phyloP scores from a whole-genome alignment of 2,329 filamentous ascomycete species.

The Exophiala bonariae region DNA sequence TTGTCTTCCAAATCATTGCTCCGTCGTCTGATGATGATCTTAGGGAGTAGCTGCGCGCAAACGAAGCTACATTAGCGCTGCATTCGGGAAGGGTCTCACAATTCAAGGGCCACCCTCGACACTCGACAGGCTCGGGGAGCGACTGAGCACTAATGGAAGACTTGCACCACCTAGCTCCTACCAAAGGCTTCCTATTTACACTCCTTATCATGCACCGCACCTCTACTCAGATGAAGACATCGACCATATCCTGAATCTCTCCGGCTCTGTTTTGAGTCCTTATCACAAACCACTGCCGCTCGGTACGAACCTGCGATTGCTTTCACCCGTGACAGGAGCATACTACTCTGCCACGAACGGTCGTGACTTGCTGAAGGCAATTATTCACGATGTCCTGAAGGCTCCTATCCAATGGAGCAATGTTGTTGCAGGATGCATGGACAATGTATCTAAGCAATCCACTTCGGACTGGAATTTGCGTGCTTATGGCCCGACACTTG shows the following conservation, averaged over 20 bases:
- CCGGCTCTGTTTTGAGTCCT: neutral
- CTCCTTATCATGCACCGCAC: conserved; percentile 7
- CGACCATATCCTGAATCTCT: neutral
- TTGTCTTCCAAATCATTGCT: too few relatives aligned
- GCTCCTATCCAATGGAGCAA: conserved; percentile 4
- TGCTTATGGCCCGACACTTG: conserved; percentile 4
- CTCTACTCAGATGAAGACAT: conserved; percentile 4
- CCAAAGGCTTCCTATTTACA: conserved; percentile 5
- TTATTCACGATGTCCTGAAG: conserved; percentile 1
- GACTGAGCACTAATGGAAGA: neutral
- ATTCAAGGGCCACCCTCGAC: conserved; percentile 2
- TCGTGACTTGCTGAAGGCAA: neutral
- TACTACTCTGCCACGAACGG: neutral
- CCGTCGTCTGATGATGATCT: neutral
- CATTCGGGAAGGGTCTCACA: conserved; percentile 1
- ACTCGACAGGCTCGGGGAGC: neutral
- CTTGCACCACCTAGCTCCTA: neutral
- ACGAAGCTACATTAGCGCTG: conserved; percentile 2
- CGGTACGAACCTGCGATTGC: neutral
- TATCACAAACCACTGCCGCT: neutral
- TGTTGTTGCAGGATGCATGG: neutral
- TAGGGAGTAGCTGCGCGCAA: neutral
- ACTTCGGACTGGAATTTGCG: neutral
- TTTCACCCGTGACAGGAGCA: conserved; percentile 1
- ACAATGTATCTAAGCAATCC: neutral